Conservation (phyloP, 176 grass and related monocot genomes). For the Carex myosuroides region DNA sequence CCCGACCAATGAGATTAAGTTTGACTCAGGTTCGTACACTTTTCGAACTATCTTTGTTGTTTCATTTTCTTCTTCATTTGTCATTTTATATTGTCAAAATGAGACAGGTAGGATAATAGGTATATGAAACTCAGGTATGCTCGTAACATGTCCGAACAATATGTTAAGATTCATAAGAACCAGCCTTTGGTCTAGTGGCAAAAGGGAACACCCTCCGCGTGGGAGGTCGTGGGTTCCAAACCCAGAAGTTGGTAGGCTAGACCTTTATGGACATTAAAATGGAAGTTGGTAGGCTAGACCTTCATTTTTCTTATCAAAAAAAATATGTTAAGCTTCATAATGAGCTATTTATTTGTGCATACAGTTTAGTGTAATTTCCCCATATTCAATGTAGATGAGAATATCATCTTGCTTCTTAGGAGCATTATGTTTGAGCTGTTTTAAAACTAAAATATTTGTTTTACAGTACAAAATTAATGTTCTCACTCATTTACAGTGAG, state of each 20-base stretch:
- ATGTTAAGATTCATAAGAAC: too few relatives aligned
- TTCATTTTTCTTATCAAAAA: too few relatives aligned
- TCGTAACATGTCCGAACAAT: background rate
- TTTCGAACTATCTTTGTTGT: background rate
- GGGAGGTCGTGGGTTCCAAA: too few relatives aligned
- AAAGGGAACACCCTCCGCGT: too few relatives aligned
- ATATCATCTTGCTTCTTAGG: background rate
- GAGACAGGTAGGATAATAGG: background rate
- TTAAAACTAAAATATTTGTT: background rate
- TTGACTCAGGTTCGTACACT: slow-evolving; percentile 50
- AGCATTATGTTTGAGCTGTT: background rate
- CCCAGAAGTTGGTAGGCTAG: too few relatives aligned
- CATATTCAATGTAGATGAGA: background rate
- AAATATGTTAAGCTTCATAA: background rate
- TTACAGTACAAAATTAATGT: background rate
- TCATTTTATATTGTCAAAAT: background rate
- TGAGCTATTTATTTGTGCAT: background rate
- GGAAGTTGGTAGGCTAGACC: too few relatives aligned
- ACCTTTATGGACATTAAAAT: too few relatives aligned
- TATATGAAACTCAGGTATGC: background rate
- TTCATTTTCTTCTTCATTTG: background rate
- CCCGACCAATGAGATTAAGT: slow-evolving; percentile 51
- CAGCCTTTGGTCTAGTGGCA: too few relatives aligned
- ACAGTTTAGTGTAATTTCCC: background rate
- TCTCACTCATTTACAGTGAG: background rate